Evolutionary conservation across 2,329 filamentous ascomycete genomes (phyloP).

Genomic region (Xenoacremonium recifei): DNA sequence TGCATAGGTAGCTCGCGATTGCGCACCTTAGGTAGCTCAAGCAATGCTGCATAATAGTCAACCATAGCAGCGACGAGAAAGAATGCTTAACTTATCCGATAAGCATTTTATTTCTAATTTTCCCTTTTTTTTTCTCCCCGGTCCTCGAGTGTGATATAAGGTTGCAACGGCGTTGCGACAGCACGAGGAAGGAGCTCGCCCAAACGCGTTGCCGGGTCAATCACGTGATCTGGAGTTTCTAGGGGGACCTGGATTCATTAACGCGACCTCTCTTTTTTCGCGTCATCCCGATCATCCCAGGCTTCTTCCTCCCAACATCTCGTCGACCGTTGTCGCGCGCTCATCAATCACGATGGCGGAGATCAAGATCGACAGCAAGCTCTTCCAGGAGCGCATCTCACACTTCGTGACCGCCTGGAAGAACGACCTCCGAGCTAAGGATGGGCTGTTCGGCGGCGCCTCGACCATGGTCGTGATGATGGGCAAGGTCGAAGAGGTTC

Average conservation of each 20-base stretch:
- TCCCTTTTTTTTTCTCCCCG: too few relatives aligned
- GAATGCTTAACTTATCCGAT: too few relatives aligned
- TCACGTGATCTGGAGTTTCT: slow-evolving; percentile 35
- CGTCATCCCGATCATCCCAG: slow-evolving; percentile 31
- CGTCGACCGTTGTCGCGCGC: slow-evolving; percentile 28
- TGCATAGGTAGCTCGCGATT: too few relatives aligned
- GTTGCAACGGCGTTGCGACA: too few relatives aligned
- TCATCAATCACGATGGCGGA: slow-evolving; percentile 60
- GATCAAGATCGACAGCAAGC: slow-evolving; percentile 91
- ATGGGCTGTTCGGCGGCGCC: slow-evolving; percentile 81
- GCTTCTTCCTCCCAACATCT: slow-evolving; percentile 20
- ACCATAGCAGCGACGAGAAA: too few relatives aligned
- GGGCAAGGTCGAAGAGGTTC: slow-evolving; percentile 89
- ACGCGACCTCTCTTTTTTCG: slow-evolving; percentile 43
- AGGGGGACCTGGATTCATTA: slow-evolving; percentile 31
- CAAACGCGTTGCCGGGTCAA: slow-evolving; percentile 21
- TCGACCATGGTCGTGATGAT: slow-evolving; percentile 86
- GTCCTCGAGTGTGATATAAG: too few relatives aligned
- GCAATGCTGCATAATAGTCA: too few relatives aligned
- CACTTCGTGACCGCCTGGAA: slow-evolving; percentile 92
- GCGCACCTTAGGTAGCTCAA: too few relatives aligned
- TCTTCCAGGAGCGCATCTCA: slow-evolving; percentile 90
- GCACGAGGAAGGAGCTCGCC: too few relatives aligned
- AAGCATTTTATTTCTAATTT: too few relatives aligned
- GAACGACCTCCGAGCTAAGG: slow-evolving; percentile 85